These are phyloP conservation scores for Starmerella cellae DNA, from an alignment of 805 yeast genomes.

Conservation along the genomic window DNA sequence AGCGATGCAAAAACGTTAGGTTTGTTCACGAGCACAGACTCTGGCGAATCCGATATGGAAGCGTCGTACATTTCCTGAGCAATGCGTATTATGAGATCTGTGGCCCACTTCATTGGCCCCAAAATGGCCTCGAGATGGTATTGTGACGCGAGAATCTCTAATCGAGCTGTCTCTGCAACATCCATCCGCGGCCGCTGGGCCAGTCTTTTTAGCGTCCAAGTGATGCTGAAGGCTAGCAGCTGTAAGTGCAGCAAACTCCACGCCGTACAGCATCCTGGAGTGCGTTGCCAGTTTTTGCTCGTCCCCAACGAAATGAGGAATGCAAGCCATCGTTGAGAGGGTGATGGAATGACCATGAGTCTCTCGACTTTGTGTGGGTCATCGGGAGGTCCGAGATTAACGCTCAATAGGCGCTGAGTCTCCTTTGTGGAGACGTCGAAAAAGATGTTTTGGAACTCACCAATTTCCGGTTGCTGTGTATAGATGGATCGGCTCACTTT, in stretches of 20 bases:
- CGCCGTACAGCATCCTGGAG: constrained; percentile 38
- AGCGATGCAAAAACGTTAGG: constrained; percentile 25
- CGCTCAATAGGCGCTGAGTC: constrained; percentile 60
- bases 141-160: constrained; percentile 22
- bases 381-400: constrained; percentile 52
- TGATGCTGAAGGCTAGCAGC: constrained; percentile 55
- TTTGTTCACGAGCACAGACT: constrained; percentile 1
- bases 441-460: constrained; percentile 22
- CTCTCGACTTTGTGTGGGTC: constrained; percentile 56
- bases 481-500: constrained; percentile 42
- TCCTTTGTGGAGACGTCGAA: constrained; percentile 42
- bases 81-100: constrained; percentile 59
- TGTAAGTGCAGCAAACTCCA: constrained; percentile 56
- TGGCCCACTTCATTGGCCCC: constrained; percentile 79
- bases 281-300: constrained; percentile 29
- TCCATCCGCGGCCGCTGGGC: constrained; percentile 16
- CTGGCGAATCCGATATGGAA: constrained; percentile 8
- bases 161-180: constrained; percentile 33
- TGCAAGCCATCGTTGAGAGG: constrained; percentile 53
- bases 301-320: constrained; percentile 57
- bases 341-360: constrained; percentile 58
- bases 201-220: constrained; percentile 45
- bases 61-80: constrained; percentile 48
- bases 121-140: constrained; percentile 28
- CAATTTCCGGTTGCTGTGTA: constrained; percentile 15